phyloP scores from a whole-genome alignment of 1,284 basidiomycete genomes.

The Pholiota adiposa region DNA sequence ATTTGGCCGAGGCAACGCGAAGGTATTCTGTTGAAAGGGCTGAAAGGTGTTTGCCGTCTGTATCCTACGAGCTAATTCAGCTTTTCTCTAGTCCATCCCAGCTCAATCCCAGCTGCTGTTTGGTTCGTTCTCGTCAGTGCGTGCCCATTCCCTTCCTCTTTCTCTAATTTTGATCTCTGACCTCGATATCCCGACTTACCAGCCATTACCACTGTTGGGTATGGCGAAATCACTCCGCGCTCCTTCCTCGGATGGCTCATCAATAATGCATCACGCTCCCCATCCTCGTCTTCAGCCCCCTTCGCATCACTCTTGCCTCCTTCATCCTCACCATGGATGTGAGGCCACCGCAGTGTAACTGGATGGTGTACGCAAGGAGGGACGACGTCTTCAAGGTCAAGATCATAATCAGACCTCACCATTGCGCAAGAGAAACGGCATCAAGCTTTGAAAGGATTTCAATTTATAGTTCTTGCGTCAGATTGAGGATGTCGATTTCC shows the following conservation, averaged over 20 bases:
- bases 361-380: too few relatives aligned
- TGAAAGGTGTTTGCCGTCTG: slow-evolving; percentile 51
- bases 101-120: slow-evolving; percentile 76
- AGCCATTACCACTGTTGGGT: slow-evolving; percentile 87
- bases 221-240: slow-evolving; percentile 85
- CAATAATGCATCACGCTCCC: slow-evolving; percentile 89
- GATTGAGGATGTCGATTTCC: too few relatives aligned
- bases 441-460: not conserved
- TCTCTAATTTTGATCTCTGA: not conserved
- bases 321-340: too few relatives aligned
- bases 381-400: too few relatives aligned
- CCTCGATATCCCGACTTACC: too few relatives aligned
- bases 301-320: slow-evolving; percentile 85
- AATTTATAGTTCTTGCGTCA: not conserved
- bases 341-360: too few relatives aligned
- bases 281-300: slow-evolving; percentile 81
- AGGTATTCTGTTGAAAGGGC: not conserved
- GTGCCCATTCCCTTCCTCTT: slow-evolving; percentile 21
- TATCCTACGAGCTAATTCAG: too few relatives aligned
- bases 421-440: not conserved
- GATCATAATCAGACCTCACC: too few relatives aligned
- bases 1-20: not conserved
- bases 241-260: slow-evolving; percentile 81
- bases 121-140: slow-evolving; percentile 45
- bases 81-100: too few relatives aligned